Evolutionary conservation across 2,329 filamentous ascomycete genomes (phyloP).

Genomic region (Claviceps monticola): DNA sequence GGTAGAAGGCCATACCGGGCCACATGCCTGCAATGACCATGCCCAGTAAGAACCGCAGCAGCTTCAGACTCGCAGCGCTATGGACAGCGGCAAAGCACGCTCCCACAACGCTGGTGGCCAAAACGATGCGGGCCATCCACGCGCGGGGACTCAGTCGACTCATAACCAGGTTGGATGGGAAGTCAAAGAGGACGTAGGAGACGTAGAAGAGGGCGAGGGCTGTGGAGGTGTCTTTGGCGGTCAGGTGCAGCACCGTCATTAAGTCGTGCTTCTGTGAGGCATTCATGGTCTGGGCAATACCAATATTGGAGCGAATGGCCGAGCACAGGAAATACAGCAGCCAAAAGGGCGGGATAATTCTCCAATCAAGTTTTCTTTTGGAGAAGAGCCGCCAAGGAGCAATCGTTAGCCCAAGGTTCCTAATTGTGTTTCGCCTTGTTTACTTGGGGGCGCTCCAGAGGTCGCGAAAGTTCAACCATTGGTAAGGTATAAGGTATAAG

Average conservation of each 20-base stretch:
- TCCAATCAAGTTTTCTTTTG: slow-evolving; percentile 39
- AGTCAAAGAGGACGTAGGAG: slow-evolving; percentile 79
- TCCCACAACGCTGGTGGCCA: slow-evolving; percentile 74
- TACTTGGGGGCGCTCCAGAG: too few relatives aligned
- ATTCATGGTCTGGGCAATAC: slow-evolving; percentile 94
- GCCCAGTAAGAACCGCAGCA: slow-evolving; percentile 74
- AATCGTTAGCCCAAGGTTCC: neutral
- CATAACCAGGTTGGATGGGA: slow-evolving; percentile 83
- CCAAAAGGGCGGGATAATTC: slow-evolving; percentile 66
- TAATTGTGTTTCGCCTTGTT: too few relatives aligned
- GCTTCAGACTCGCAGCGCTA: slow-evolving; percentile 73
- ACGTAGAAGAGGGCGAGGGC: slow-evolving; percentile 84
- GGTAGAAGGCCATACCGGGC: slow-evolving; percentile 88
- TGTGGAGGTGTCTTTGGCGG: slow-evolving; percentile 65
- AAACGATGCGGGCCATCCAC: slow-evolving; percentile 87
- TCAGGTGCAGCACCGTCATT: slow-evolving; percentile 53
- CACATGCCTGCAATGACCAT: slow-evolving; percentile 88
- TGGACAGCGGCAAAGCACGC: slow-evolving; percentile 71
- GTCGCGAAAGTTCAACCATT: too few relatives aligned
- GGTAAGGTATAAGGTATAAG: too few relatives aligned
- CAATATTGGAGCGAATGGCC: slow-evolving; percentile 82
- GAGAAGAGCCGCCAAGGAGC: neutral
- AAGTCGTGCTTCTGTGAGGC: slow-evolving; percentile 55
- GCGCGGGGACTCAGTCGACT: slow-evolving; percentile 68
- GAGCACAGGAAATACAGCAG: slow-evolving; percentile 83